These are phyloP conservation scores for Blastobotrys muscicola DNA, from an alignment of 805 yeast genomes.

Conservation along the genomic window DNA sequence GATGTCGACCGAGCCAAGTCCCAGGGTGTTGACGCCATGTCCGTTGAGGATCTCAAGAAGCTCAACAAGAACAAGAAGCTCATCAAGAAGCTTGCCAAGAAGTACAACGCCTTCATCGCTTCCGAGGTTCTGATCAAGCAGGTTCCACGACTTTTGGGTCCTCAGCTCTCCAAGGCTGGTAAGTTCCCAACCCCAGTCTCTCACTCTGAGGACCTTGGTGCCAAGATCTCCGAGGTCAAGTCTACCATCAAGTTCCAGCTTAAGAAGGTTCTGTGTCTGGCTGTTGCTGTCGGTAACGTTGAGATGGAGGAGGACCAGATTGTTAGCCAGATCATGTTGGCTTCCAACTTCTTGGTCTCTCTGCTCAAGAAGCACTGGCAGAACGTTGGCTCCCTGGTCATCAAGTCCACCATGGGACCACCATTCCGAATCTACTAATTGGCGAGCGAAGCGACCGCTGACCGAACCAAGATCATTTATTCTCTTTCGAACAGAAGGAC, in stretches of 20 bases:
- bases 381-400: conserved; percentile 98
- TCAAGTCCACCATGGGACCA: conserved; percentile 99
- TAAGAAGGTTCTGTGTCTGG: conserved; percentile 99
- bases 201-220: conserved; percentile 95
- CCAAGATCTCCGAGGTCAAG: conserved; percentile 93
- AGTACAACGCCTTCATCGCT: conserved; percentile 99
- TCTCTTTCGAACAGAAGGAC: background rate
- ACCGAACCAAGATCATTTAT: background rate
- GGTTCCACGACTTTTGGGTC: conserved; percentile 99
- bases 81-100: conserved; percentile 99
- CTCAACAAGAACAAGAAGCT: conserved; percentile 99
- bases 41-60: conserved; percentile 99
- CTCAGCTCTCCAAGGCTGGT: conserved; percentile 99
- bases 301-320: conserved; percentile 97
- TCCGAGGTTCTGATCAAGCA: conserved; percentile 99
- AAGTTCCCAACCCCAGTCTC: conserved; percentile 99
- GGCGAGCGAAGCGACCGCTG: too few relatives aligned
- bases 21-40: conserved; percentile 98
- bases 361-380: conserved; percentile 99
- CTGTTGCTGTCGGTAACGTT: conserved; percentile 99
- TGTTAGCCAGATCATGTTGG: conserved; percentile 96
- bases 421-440: conserved; percentile 96
- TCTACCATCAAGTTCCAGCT: conserved; percentile 99
- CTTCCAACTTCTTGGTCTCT: conserved; percentile 98
- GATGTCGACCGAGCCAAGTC: conserved; percentile 99